Percentiles rank a stretch among this genome's conserved stretches.
Evolutionary conservation across 2,329 filamentous ascomycete genomes (phyloP).

Genomic region (Alternaria longipes): DNA sequence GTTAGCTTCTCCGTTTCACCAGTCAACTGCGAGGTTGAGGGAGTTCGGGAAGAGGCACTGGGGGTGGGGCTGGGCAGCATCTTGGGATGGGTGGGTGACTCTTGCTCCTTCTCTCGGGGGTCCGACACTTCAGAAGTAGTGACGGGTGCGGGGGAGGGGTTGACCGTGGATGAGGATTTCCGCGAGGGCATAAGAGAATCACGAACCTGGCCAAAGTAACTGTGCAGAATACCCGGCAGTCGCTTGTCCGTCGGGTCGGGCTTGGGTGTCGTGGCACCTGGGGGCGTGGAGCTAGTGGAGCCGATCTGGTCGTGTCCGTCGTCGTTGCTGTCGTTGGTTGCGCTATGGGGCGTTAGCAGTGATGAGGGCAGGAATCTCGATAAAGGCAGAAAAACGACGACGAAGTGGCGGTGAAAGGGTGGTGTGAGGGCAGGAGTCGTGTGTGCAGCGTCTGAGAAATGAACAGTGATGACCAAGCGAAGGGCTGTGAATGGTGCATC

Average conservation of each 20-base stretch:
- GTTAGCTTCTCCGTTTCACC: constrained; percentile 87
- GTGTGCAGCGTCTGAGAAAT: constrained; percentile 39
- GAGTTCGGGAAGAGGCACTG: constrained; percentile 58
- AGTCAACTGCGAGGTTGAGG: constrained; percentile 68
- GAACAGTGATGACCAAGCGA: constrained; percentile 23
- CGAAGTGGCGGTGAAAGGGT: constrained; percentile 20
- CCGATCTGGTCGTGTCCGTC: constrained; percentile 80
- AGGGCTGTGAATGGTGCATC: constrained; percentile 13
- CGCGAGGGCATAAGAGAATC: constrained; percentile 62
- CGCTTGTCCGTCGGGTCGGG: constrained; percentile 95
- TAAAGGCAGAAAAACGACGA: not conserved
- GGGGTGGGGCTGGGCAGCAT: constrained; percentile 61
- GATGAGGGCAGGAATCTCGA: constrained; percentile 36
- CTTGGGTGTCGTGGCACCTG: constrained; percentile 90
- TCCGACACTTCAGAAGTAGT: constrained; percentile 32
- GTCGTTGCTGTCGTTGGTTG: constrained; percentile 74
- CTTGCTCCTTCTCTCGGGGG: constrained; percentile 38
- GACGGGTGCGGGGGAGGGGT: constrained; percentile 49
- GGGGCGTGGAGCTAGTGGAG: constrained; percentile 82
- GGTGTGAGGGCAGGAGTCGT: constrained; percentile 12
- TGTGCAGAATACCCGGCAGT: constrained; percentile 90
- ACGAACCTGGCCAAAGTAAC: constrained; percentile 99
- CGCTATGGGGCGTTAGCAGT: constrained; percentile 51
- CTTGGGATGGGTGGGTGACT: constrained; percentile 55
- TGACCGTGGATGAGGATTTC: constrained; percentile 50